Percentiles rank a stretch among this genome's conserved stretches.
These are phyloP conservation scores for Malassezia brasiliensis DNA, from an alignment of 1,284 basidiomycete species.

Conservation along the genomic window DNA sequence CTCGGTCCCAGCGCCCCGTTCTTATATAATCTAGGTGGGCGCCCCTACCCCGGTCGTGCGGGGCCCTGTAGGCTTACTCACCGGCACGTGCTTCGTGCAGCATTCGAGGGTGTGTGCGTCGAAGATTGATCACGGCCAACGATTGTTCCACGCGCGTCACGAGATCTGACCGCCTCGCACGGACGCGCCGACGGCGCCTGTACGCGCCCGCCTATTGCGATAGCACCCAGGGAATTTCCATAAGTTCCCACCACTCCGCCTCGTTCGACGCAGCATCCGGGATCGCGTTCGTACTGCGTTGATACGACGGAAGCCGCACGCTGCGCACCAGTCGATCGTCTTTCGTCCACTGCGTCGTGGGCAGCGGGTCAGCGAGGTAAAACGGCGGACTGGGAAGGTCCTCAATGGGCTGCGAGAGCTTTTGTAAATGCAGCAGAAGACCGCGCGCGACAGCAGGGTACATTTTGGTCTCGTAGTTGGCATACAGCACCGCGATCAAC, in stretches of 20 bases:
- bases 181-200: too few relatives aligned
- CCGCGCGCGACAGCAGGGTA: constrained; percentile 65
- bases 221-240: constrained; percentile 11
- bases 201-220: not conserved
- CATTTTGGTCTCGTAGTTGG: constrained; percentile 57
- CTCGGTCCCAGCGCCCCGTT: not conserved
- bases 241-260: constrained; percentile 10
- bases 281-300: not conserved
- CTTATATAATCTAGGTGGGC: not conserved
- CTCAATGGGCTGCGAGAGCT: constrained; percentile 51
- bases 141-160: not conserved
- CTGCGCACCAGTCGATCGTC: constrained; percentile 1
- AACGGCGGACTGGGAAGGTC: constrained; percentile 5
- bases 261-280: constrained; percentile 11
- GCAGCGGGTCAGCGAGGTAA: not conserved
- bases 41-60: constrained; percentile 1
- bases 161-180: not conserved
- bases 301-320: constrained; percentile 6
- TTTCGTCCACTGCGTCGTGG: not conserved
- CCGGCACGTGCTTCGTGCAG: not conserved
- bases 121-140: too few relatives aligned
- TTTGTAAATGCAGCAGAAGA: constrained; percentile 64
- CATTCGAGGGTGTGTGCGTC: not conserved
- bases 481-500: constrained; percentile 55
- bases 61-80: not conserved